Evolutionary conservation across 306 rosid species (phyloP).

Genomic region (Cucurbita moschata): DNA sequence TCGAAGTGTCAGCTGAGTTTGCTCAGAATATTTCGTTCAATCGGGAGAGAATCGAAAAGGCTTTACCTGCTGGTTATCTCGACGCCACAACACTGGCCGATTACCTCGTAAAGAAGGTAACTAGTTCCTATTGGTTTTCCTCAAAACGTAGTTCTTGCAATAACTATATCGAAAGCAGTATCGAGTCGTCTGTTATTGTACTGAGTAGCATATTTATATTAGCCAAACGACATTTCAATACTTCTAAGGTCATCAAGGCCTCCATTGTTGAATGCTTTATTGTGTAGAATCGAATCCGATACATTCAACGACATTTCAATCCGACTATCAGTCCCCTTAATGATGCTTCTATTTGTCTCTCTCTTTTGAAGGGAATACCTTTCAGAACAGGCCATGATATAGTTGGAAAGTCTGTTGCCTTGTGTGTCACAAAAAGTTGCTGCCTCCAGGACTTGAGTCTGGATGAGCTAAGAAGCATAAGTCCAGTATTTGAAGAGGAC

Average conservation of each 20-base stretch:
- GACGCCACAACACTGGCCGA: conserved; percentile 99
- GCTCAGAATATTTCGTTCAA: conserved; percentile 70
- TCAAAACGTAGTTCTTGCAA: too few relatives aligned
- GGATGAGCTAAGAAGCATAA: conserved; percentile 53
- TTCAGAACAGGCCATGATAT: conserved; percentile 92
- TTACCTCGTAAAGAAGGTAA: conserved; percentile 88
- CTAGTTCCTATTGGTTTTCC: neutral
- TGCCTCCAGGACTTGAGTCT: conserved; percentile 55
- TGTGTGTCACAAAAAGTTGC: conserved; percentile 50
- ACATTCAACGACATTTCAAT: neutral
- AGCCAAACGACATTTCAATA: neutral
- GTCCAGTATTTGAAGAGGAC: conserved; percentile 47
- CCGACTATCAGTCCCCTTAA: neutral
- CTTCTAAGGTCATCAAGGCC: neutral
- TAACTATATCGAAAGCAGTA: neutral
- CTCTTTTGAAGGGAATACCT: conserved; percentile 43
- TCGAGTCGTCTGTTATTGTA: neutral
- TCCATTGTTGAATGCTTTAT: neutral
- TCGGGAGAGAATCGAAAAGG: conserved; percentile 57
- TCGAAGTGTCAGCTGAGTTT: conserved; percentile 89
- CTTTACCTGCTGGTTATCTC: conserved; percentile 92
- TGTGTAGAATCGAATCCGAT: neutral
- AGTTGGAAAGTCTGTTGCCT: conserved; percentile 70
- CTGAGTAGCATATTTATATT: neutral
- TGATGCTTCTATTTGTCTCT: neutral